Conservation (phyloP, 2,329 filamentous ascomycete species). For the Hymenoscyphus scutula region DNA sequence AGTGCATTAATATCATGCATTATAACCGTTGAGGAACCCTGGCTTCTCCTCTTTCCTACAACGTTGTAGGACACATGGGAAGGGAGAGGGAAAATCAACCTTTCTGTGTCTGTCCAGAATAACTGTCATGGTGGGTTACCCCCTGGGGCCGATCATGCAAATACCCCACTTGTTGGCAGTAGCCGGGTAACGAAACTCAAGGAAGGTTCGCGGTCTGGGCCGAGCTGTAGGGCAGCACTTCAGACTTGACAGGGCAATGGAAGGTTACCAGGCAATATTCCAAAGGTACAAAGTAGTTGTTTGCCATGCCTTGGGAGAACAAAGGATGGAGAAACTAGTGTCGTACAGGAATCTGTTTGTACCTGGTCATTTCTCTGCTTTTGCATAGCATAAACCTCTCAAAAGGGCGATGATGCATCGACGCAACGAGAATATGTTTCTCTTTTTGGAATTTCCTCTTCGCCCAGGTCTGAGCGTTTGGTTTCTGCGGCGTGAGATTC, state of each 20-base stretch:
- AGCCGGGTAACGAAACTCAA: not conserved
- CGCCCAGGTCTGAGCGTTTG: slow-evolving; percentile 14
- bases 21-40: slow-evolving; percentile 19
- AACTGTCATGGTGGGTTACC: slow-evolving; percentile 14
- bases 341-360: not conserved
- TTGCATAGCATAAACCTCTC: slow-evolving; percentile 1
- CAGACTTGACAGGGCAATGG: slow-evolving; percentile 4
- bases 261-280: not conserved
- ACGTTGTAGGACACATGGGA: not conserved
- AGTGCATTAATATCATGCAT: slow-evolving; percentile 27
- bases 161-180: not conserved
- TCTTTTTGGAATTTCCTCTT: slow-evolving; percentile 3
- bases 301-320: not conserved
- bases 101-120: slow-evolving; percentile 10
- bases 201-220: not conserved
- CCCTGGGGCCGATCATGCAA: slow-evolving; percentile 22
- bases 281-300: not conserved
- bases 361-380: not conserved
- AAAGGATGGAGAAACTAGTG: not conserved
- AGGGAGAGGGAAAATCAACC: not conserved
- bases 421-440: slow-evolving; percentile 18
- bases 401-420: slow-evolving; percentile 14
- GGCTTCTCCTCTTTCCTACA: slow-evolving; percentile 8
- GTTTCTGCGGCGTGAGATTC: not conserved
- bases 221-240: slow-evolving; percentile 2